Evolutionary conservation across 2,329 filamentous ascomycete species (phyloP).

Genomic region (Arthrinium phaeospermum): DNA sequence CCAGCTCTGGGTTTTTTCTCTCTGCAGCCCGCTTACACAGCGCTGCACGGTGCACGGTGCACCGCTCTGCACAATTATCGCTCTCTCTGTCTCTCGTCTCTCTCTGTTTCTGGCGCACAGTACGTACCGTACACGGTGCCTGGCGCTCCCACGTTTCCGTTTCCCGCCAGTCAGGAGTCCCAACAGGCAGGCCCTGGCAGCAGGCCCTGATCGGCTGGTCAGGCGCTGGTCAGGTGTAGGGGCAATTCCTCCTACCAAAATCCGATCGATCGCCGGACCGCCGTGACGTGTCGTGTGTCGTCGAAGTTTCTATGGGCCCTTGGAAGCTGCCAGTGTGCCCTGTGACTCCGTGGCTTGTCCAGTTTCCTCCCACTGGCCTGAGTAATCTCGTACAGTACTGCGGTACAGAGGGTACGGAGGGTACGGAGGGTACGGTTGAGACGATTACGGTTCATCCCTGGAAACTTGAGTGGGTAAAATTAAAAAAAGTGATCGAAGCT

Average conservation of each 20-base stretch:
- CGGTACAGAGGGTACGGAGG: neutral
- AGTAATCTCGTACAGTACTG: constrained; percentile 9
- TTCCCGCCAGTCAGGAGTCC: neutral
- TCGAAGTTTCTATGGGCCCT: neutral
- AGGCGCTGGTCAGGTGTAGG: neutral
- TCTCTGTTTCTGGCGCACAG: neutral
- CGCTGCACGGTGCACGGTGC: neutral
- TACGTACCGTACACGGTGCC: neutral
- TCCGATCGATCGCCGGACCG: constrained; percentile 15
- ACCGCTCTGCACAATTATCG: neutral
- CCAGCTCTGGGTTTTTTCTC: neutral
- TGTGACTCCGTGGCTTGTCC: neutral
- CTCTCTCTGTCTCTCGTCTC: too few relatives aligned
- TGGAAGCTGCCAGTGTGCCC: neutral
- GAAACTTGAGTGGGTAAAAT: neutral
- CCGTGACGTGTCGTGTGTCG: constrained; percentile 17
- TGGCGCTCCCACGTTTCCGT: constrained; percentile 6
- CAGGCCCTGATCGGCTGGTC: neutral
- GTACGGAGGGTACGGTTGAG: neutral
- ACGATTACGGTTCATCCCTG: constrained; percentile 16
- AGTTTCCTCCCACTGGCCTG: neutral
- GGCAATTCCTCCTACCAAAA: neutral
- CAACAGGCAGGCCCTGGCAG: too few relatives aligned
- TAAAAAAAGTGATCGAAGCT: constrained; percentile 7
- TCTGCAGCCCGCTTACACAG: neutral